phyloP scores from a whole-genome alignment of 345 rosid species.

The Citrus reticulata region DNA sequence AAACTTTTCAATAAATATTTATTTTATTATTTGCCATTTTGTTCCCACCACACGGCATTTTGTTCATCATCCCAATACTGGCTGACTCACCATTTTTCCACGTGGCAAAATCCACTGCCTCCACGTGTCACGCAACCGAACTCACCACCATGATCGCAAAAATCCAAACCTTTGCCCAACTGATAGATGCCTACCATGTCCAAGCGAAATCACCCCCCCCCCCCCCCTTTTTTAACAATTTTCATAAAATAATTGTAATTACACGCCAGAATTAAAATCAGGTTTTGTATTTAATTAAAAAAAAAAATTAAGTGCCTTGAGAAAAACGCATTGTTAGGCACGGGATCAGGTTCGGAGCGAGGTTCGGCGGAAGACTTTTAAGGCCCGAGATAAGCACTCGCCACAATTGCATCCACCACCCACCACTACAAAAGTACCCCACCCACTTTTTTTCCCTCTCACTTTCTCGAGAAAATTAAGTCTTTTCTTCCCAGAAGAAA shows the following conservation, averaged over 20 bases:
- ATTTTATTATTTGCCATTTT: too few relatives aligned
- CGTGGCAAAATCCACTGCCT: background rate
- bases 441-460: conserved; percentile 9
- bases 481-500: background rate
- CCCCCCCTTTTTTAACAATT: background rate
- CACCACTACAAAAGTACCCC: conserved; percentile 32
- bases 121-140: background rate
- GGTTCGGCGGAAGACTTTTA: conserved; percentile 32
- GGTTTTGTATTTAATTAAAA: background rate
- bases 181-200: background rate
- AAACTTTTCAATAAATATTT: too few relatives aligned
- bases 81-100: conserved; percentile 9
- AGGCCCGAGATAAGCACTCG: conserved; percentile 30
- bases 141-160: background rate
- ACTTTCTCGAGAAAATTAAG: background rate
- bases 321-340: conserved; percentile 13
- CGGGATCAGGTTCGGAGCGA: conserved; percentile 26
- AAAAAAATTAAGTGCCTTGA: conserved; percentile 11
- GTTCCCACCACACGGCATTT: background rate
- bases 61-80: background rate
- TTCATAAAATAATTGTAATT: too few relatives aligned
- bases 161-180: background rate
- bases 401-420: conserved; percentile 17
- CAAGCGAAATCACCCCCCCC: background rate
- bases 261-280: too few relatives aligned